Evolutionary conservation across 352 stramenopile genomes (phyloP).

Genomic region (Globisporangium alternatum): DNA sequence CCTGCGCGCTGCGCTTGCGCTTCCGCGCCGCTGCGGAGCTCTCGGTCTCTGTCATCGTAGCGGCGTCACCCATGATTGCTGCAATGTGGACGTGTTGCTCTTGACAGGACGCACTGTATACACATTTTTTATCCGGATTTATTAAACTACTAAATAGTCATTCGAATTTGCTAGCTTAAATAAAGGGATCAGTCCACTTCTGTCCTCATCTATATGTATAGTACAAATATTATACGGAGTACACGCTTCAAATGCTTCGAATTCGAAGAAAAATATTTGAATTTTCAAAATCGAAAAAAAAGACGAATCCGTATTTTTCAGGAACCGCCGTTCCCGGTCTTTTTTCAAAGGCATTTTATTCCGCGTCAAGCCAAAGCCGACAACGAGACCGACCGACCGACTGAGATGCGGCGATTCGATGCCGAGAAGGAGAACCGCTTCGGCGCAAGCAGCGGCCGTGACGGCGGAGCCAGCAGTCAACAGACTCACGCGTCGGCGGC

Average conservation of each 20-base stretch:
- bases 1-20: constrained; percentile 41
- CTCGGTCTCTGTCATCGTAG: neutral
- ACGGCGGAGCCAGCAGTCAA: neutral
- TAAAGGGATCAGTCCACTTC: too few relatives aligned
- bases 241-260: neutral
- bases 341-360: neutral
- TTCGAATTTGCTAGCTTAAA: neutral
- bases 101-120: neutral
- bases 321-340: neutral
- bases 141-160: neutral
- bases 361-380: neutral
- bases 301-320: neutral
- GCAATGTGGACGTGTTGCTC: neutral
- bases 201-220: too few relatives aligned
- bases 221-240: neutral
- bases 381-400: neutral
- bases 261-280: constrained; percentile 25
- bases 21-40: constrained; percentile 19
- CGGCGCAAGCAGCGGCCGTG: constrained; percentile 4
- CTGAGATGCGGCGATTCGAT: constrained; percentile 59
- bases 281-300: constrained; percentile 22
- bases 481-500: constrained; percentile 14
- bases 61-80: neutral
- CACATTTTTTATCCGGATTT: too few relatives aligned
- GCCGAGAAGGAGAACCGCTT: constrained; percentile 67